Evolutionary conservation across 768 basidiomycete species (phyloP), one percentile per base, ranked within the genome.

Genomic region (Boletus pseudopeckii): DNA sequence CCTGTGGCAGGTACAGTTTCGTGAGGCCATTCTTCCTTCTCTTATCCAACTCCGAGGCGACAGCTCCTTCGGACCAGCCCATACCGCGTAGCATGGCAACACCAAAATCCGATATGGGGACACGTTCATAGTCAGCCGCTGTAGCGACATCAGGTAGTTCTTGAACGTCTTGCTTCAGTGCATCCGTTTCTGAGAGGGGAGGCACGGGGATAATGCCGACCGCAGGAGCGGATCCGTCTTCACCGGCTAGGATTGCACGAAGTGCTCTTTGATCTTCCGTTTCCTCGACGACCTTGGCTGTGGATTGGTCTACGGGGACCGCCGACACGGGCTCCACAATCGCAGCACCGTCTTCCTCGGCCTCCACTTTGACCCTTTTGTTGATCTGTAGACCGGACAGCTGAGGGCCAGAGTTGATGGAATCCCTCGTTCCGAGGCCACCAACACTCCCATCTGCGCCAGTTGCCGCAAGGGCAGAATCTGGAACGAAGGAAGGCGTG

Each of bases 91-190:
- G 77, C 61, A 98, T 80, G 7, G 97, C 97, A 5, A 89, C 85
- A 7, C 97, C 96, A 60, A 98, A 99, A 52, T 91, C 88, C 6
- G 88, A 86, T 15, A 99, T 86, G 0, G 97, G 97, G 0, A 98
- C 83, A 18, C 92, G 87, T 34, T 83, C 82, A 65, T 98, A 99
- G 69, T 95, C 96, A 0, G 90, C 85, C 17, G 90, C 71, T 0
- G 89, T 84, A 1, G 94, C 84, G 48, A 71, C 69, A 7, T 89
- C 88, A 0, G 92, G 92, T 6, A 96, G 80, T 14, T 85, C 85
- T 17, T 77, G 78, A 4, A 98, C 79, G 65, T 98, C 96, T 68
- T 92, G 85, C 53, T 81, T 81, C 64, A 88, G 84, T 0, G 92
- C 94, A 42, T 95, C 93, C 18, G 82, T 75, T 71, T 98, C 96